Conservation (phyloP, 169 alveolate species). For the Eimeria necatrix region DNA sequence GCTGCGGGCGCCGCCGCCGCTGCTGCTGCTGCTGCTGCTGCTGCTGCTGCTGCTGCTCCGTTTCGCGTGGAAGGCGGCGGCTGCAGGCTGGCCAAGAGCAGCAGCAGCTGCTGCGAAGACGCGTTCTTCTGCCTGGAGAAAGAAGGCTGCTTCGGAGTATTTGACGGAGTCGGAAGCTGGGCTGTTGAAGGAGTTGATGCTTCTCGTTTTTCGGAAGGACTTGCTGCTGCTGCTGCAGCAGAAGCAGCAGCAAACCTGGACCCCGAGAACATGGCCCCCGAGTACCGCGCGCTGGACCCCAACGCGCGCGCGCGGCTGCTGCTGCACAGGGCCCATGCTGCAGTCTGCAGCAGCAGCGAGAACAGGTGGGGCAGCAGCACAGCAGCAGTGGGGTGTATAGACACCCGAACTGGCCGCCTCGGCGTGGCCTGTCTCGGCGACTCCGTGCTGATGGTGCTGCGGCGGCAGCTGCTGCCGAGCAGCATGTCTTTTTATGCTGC, state of each 20-base stretch:
- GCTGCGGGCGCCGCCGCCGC: slow-evolving; percentile 1
- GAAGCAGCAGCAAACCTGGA: slow-evolving; percentile 56
- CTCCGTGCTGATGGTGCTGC: slow-evolving; percentile 83
- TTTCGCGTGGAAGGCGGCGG: slow-evolving; percentile 55
- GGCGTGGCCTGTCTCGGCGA: slow-evolving; percentile 87
- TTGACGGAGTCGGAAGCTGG: slow-evolving; percentile 89
- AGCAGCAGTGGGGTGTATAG: slow-evolving; percentile 86
- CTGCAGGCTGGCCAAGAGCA: slow-evolving; percentile 68
- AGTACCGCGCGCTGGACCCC: slow-evolving; percentile 80
- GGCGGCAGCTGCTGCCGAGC: slow-evolving; percentile 85
- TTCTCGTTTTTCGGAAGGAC: slow-evolving; percentile 85
- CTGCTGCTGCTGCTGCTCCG: background rate
- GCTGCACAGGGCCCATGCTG: slow-evolving; percentile 82
- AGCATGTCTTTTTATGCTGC: slow-evolving; percentile 81
- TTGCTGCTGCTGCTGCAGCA: slow-evolving; percentile 83
- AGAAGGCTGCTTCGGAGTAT: slow-evolving; percentile 87
- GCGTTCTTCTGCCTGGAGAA: slow-evolving; percentile 83
- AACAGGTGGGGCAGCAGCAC: slow-evolving; percentile 88
- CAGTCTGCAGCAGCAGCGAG: slow-evolving; percentile 83
- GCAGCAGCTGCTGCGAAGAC: slow-evolving; percentile 83
- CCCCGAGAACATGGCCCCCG: background rate
- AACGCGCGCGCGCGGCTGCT: slow-evolving; percentile 83
- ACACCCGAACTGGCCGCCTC: slow-evolving; percentile 83
- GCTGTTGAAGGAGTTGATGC: slow-evolving; percentile 87
- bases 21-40: background rate